phyloP scores from a whole-genome alignment of 139 green algal species.

The Nannochloris sp. region DNA sequence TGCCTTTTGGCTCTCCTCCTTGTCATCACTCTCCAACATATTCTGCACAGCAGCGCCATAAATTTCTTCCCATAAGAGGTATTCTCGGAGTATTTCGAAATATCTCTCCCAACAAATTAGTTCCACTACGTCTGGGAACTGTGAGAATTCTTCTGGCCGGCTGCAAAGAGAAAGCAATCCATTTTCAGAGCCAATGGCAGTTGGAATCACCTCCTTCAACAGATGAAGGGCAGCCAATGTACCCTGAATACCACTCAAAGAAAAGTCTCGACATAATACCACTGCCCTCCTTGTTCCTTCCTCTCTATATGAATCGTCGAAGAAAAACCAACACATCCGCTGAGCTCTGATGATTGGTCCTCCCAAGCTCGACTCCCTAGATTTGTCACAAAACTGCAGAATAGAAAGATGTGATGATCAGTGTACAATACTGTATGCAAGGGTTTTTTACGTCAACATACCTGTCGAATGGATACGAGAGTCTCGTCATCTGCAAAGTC shows the following conservation, averaged over 20 bases:
- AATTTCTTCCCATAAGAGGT: constrained; percentile 17
- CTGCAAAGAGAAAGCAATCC: background rate
- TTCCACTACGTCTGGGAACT: constrained; percentile 2
- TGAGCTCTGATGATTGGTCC: constrained; percentile 24
- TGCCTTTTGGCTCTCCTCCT: background rate
- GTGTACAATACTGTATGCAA: background rate
- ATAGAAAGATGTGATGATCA: constrained; percentile 7
- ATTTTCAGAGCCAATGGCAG: constrained; percentile 1
- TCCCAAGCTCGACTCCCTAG: background rate
- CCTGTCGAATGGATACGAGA: background rate
- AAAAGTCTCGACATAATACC: constrained; percentile 32
- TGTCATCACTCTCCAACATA: background rate
- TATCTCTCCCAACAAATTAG: constrained; percentile 15
- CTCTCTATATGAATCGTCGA: background rate
- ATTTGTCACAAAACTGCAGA: constrained; percentile 1
- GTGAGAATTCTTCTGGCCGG: background rate
- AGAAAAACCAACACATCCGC: constrained; percentile 29
- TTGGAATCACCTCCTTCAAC: constrained; percentile 24
- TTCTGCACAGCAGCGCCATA: constrained; percentile 7
- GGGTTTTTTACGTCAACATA: background rate
- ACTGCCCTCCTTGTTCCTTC: constrained; percentile 14
- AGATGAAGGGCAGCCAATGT: constrained; percentile 9
- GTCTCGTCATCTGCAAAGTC: constrained; percentile 28
- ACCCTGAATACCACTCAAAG: constrained; percentile 16
- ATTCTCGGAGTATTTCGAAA: constrained; percentile 21